These are phyloP conservation scores for Alternaria triticina DNA, from an alignment of 2,329 filamentous ascomycete genomes.

Conservation along the genomic window DNA sequence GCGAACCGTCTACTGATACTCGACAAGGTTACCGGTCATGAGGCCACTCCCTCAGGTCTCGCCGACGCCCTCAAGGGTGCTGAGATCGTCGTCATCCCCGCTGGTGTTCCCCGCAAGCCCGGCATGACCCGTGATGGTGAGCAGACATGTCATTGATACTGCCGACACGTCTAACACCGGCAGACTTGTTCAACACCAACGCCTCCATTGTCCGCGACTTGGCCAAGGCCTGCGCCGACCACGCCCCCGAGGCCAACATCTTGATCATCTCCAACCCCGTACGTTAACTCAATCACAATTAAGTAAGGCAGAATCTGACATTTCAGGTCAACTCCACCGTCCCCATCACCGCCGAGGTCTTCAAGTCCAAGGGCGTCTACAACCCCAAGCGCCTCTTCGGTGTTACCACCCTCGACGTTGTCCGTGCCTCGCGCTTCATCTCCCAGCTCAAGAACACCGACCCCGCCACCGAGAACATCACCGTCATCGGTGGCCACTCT, in stretches of 20 bases:
- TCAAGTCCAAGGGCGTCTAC: conserved; percentile 95
- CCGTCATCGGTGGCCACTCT: conserved; percentile 95
- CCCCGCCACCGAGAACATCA: conserved; percentile 91
- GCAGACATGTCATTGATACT: conserved; percentile 18
- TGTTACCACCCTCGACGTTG: conserved; percentile 98
- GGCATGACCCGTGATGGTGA: conserved; percentile 96
- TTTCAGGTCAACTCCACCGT: conserved; percentile 92
- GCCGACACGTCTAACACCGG: conserved; percentile 15
- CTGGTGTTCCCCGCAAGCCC: conserved; percentile 98
- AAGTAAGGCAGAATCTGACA: conserved; percentile 8
- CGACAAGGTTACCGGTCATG: conserved; percentile 80
- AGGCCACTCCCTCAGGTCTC: conserved; percentile 77
- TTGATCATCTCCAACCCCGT: conserved; percentile 98
- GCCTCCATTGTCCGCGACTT: conserved; percentile 98
- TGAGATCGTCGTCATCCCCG: conserved; percentile 96
- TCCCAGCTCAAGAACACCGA: conserved; percentile 90
- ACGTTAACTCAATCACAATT: conserved; percentile 33
- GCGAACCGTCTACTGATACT: conserved; percentile 26
- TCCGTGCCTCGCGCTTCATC: conserved; percentile 97
- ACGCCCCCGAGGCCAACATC: conserved; percentile 89
- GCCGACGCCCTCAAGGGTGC: conserved; percentile 80
- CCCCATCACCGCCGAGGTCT: conserved; percentile 95
- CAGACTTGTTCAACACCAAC: conserved; percentile 99
- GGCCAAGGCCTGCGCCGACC: conserved; percentile 90
- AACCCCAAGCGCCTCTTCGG: conserved; percentile 99